Percentiles rank a stretch among this genome's conserved stretches.
Conservation (phyloP, 768 basidiomycete species). For the Termitomyces sp. region DNA sequence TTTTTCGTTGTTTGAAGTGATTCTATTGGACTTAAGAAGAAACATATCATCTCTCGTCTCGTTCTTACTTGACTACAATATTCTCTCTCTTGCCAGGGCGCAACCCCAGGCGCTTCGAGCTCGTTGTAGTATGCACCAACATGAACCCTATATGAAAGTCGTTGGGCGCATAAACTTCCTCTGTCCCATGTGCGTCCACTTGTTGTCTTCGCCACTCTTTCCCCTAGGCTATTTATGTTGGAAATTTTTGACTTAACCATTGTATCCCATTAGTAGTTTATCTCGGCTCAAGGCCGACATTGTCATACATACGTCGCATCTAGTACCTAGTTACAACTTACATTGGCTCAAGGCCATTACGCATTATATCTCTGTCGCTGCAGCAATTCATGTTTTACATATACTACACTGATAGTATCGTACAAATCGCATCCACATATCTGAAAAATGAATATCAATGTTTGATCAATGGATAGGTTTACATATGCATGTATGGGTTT, state of each 20-base stretch:
- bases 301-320: slow-evolving; percentile 12
- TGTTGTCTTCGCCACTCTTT: slow-evolving; percentile 1
- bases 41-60: background rate
- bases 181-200: background rate
- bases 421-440: background rate
- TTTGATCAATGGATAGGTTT: too few species aligned
- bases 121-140: background rate
- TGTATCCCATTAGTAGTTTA: slow-evolving; percentile 18
- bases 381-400: background rate
- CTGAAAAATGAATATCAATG: background rate
- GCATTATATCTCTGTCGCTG: slow-evolving; percentile 3
- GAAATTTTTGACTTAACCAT: slow-evolving; percentile 15
- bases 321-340: slow-evolving; percentile 13
- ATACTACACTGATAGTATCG: background rate
- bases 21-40: background rate
- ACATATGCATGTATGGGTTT: background rate
- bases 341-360: slow-evolving; percentile 19
- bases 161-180: background rate
- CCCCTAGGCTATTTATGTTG: slow-evolving; percentile 10
- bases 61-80: background rate
- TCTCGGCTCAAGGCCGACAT: slow-evolving; percentile 17
- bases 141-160: background rate
- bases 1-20: background rate
- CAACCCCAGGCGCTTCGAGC: slow-evolving; percentile 2
- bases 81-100: background rate